Conservation (phyloP, 2,329 filamentous ascomycete species). For the Immersiporthe knoxdaviesiana region DNA sequence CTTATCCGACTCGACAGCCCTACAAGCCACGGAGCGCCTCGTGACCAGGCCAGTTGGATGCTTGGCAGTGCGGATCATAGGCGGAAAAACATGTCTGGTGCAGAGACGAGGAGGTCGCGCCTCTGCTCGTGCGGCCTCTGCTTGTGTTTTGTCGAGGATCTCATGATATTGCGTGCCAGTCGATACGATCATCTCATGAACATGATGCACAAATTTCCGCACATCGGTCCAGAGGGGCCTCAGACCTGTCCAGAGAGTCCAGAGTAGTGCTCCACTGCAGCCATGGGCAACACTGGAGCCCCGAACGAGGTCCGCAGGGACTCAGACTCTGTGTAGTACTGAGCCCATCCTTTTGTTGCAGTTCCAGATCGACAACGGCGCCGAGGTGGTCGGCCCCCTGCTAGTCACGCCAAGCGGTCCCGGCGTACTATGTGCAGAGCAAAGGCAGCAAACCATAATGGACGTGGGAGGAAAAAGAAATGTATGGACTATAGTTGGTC, state of each 20-base stretch:
- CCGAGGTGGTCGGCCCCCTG: neutral
- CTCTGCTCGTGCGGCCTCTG: neutral
- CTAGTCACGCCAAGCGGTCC: neutral
- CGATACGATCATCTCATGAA: neutral
- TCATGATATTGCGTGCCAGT: neutral
- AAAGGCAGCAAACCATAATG: no score
- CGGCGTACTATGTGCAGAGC: neutral
- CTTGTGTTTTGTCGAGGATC: neutral
- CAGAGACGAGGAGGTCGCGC: neutral
- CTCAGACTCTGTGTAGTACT: neutral
- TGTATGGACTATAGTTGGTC: neutral
- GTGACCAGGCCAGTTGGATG: neutral
- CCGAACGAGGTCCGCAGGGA: neutral
- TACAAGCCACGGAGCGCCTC: neutral
- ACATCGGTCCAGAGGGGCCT: neutral
- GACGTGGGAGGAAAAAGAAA: neutral
- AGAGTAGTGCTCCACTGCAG: neutral
- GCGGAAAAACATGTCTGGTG: conserved; percentile 22
- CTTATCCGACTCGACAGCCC: conserved; percentile 13
- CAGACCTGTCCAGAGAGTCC: neutral
- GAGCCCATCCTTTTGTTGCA: neutral
- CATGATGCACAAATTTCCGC: neutral
- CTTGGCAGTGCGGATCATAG: conserved; percentile 23
- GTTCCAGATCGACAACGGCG: neutral
- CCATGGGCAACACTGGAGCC: neutral